Percentiles rank a stretch among this genome's conserved stretches.
These are phyloP conservation scores for Zychaea mexicana DNA, from an alignment of 371 early-diverging fungal species.

Conservation along the genomic window DNA sequence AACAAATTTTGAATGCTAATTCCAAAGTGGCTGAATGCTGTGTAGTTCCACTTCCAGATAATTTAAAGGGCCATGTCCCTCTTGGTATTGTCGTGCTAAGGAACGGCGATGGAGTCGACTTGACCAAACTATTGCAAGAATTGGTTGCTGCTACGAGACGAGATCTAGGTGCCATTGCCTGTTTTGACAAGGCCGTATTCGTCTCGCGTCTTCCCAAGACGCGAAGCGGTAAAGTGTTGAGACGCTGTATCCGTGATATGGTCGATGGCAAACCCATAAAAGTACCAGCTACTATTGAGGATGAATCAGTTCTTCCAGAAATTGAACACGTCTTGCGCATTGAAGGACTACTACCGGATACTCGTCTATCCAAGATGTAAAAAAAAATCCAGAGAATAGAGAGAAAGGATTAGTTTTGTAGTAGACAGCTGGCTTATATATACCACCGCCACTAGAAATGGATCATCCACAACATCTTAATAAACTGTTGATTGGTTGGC, in stretches of 20 bases:
- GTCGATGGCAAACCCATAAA: conserved; percentile 60
- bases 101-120: conserved; percentile 21
- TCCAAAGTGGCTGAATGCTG: conserved; percentile 78
- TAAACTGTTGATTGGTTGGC: no score
- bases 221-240: conserved; percentile 88
- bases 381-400: not conserved
- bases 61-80: conserved; percentile 72
- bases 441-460: no score
- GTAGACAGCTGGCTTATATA: no score
- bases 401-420: not conserved
- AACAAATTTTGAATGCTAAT: conserved; percentile 77
- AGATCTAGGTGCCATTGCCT: conserved; percentile 81
- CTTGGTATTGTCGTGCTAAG: conserved; percentile 64
- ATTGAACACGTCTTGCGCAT: conserved; percentile 41
- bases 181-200: conserved; percentile 66
- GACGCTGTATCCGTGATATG: conserved; percentile 80
- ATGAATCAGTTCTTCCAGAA: conserved; percentile 63
- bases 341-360: conserved; percentile 27
- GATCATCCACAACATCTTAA: no score
- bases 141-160: conserved; percentile 53
- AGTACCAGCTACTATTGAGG: conserved; percentile 87
- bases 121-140: conserved; percentile 41
- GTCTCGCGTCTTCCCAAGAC: conserved; percentile 90
- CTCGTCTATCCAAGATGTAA: conserved; percentile 15
- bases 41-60: conserved; percentile 68